phyloP scores from a whole-genome alignment of 1,139 yeast genomes.

The Kurtzmaniella quercitrusa region DNA sequence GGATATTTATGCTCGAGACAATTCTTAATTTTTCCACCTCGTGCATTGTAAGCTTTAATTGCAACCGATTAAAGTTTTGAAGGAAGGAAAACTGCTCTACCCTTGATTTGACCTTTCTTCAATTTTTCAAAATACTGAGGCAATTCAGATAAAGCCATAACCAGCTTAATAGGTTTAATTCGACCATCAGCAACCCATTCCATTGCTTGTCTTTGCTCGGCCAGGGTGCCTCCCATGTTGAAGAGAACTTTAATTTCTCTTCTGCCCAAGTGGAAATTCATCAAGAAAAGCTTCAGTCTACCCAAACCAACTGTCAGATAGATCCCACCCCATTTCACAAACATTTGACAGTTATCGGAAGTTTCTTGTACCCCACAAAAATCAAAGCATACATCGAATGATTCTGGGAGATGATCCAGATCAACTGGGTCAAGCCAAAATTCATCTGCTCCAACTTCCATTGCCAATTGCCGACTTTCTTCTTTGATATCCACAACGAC shows the following conservation, averaged over 20 bases:
- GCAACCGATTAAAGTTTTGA: slow-evolving; percentile 7
- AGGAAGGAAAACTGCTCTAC: slow-evolving; percentile 44
- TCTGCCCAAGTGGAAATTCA: slow-evolving; percentile 34
- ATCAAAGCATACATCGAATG: slow-evolving; percentile 42
- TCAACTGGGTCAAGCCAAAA: slow-evolving; percentile 30
- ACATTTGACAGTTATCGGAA: slow-evolving; percentile 28
- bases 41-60: too few species aligned
- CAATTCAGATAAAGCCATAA: slow-evolving; percentile 31
- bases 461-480: slow-evolving; percentile 26
- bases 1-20: neutral
- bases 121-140: slow-evolving; percentile 34
- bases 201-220: slow-evolving; percentile 43
- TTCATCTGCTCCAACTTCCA: slow-evolving; percentile 40
- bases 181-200: slow-evolving; percentile 40
- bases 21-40: neutral
- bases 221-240: slow-evolving; percentile 45
- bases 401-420: slow-evolving; percentile 24
- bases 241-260: slow-evolving; percentile 40
- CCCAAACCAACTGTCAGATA: slow-evolving; percentile 46
- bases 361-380: slow-evolving; percentile 44
- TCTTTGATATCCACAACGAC: slow-evolving; percentile 39
- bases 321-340: slow-evolving; percentile 34
- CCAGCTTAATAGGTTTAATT: slow-evolving; percentile 34
- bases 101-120: slow-evolving; percentile 36
- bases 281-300: slow-evolving; percentile 24